Base-by-base conservation (phyloP, 441 rosid species). In the Bruguiera hainesii region DNA sequence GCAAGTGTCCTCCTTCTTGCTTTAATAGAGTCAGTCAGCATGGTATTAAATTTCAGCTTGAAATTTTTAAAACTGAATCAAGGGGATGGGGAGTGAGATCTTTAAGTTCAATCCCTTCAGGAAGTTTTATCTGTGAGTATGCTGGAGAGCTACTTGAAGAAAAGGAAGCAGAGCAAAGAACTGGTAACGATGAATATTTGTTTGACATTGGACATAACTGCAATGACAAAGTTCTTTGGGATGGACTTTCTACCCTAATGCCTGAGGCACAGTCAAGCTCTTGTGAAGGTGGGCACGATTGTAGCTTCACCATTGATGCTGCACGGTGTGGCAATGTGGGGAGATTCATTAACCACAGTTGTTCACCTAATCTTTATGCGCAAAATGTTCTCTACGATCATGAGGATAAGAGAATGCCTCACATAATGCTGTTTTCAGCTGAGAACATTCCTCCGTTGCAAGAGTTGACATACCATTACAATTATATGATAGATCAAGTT, bases 31-130 rank as follows among this genome's bases (percentile, higher is more conserved):
- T 89, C 35, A 79, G 83, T 25, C 98, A 96, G 75, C 82, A 60
- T 4, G 97, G 98, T 18, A 88, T 92, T 74, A 86, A 63, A 71
- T 83, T 89, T 69, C 88, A 79, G 81, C 88, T 96, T 10, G 99
- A 96, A 78, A 78, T 90, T 55, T 96, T 89, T 58, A 92, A 89
- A 78, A 95, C 98, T 11, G 74, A 82, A 67, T 78, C 82, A 58
- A 83, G 87, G 72, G 97, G 98, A 19, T 95, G 99, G 99, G 99
- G 97, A 51, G 96, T 92, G 77, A 83, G 99, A 79, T 92, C 95
- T 11, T 77, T 81, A 52, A 81, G 78, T 69, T 92, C 92, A 35
- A 89, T 92, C 61, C 82, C 97, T 73, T 82, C 89, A 0, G 95
- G 98, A 69, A 86, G 95, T 75, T 95, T 95, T 73, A 87, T 95